A percentile compares a stretch with the other conserved stretches of the same genome.
These are phyloP conservation scores for Cardiospermum halicacabum DNA, from an alignment of 345 rosid species.

Conservation along the genomic window DNA sequence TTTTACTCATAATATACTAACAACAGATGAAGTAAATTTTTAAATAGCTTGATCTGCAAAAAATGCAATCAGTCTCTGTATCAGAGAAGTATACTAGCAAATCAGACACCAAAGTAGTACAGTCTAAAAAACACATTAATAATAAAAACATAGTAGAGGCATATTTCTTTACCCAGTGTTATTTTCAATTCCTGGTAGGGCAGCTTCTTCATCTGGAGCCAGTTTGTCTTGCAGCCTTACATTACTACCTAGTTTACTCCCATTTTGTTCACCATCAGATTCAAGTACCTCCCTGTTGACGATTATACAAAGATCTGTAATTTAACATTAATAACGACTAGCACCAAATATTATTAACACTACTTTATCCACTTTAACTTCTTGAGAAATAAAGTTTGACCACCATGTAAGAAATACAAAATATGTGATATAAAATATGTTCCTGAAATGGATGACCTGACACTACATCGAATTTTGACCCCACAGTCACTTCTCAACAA, in stretches of 20 bases:
- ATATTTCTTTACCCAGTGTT: constrained; percentile 30
- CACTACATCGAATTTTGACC: constrained; percentile 18
- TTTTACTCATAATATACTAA: constrained; percentile 1
- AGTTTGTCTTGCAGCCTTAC: constrained; percentile 33
- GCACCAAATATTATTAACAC: background rate
- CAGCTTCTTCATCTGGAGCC: constrained; percentile 31
- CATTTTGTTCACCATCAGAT: constrained; percentile 24
- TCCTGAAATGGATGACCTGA: constrained; percentile 28
- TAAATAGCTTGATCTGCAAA: background rate
- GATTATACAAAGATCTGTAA: constrained; percentile 2
- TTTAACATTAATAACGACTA: constrained; percentile 2
- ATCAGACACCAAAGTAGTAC: background rate
- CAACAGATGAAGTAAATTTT: background rate
- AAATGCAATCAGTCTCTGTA: background rate
- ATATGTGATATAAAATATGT: background rate
- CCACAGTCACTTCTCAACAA: constrained; percentile 24
- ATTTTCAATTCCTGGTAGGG: constrained; percentile 27
- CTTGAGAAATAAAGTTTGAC: background rate
- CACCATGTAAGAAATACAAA: background rate
- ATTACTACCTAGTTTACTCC: constrained; percentile 25
- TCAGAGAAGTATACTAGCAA: background rate
- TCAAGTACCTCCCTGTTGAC: constrained; percentile 29
- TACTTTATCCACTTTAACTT: background rate
- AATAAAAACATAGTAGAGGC: background rate
- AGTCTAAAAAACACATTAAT: background rate